These are phyloP conservation scores for Fagus sylvatica DNA, from an alignment of 306 rosid species.

Conservation along the genomic window DNA sequence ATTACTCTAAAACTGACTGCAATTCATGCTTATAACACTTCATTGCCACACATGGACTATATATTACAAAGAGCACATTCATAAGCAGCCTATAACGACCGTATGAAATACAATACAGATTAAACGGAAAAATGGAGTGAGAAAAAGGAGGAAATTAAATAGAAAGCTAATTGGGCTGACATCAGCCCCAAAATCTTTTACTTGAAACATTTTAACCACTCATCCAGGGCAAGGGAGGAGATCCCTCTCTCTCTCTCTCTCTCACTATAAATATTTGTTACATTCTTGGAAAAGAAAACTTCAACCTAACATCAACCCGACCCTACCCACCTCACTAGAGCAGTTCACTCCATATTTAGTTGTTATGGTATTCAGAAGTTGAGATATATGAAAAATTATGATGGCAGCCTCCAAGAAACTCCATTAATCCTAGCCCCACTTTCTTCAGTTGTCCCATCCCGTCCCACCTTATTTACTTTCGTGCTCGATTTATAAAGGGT, in stretches of 20 bases:
- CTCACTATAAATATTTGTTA: neutral
- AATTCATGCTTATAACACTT: slow-evolving; percentile 21
- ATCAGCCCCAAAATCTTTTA: neutral
- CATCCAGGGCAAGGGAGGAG: neutral
- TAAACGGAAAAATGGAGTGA: neutral
- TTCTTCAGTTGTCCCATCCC: neutral
- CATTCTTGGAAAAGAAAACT: slow-evolving; percentile 5
- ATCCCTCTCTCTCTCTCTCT: neutral
- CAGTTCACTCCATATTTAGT: neutral
- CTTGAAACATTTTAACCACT: neutral
- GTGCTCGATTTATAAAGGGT: neutral
- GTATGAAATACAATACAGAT: neutral
- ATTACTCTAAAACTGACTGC: neutral
- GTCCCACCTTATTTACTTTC: neutral
- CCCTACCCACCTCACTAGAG: neutral
- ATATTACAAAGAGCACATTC: neutral
- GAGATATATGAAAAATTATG: neutral
- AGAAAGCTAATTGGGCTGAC: neutral
- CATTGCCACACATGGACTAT: neutral
- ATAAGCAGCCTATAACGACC: neutral
- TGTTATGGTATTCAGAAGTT: neutral
- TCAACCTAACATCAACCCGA: neutral
- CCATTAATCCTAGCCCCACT: neutral
- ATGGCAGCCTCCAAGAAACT: neutral
- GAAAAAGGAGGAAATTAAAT: neutral